A percentile compares a stretch with the other conserved stretches of the same genome.
phyloP scores from a whole-genome alignment of 345 rosid species.

The Gossypium thurberi region DNA sequence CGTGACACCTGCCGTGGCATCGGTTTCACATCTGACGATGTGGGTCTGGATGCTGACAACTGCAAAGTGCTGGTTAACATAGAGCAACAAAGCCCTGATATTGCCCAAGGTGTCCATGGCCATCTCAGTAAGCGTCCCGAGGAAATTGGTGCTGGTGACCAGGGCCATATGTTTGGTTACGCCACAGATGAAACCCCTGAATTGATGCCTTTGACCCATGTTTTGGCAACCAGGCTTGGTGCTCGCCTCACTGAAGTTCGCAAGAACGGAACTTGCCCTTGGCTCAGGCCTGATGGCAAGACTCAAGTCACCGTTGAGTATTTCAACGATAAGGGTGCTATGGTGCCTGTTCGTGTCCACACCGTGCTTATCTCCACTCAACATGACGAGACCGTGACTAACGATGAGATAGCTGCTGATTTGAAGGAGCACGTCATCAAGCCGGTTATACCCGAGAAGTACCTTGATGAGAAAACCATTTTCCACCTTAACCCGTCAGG shows the following conservation, averaged over 20 bases:
- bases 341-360: slow-evolving; percentile 47
- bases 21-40: slow-evolving; percentile 52
- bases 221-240: slow-evolving; percentile 66
- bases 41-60: slow-evolving; percentile 62
- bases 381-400: slow-evolving; percentile 52
- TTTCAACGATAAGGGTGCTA: slow-evolving; percentile 47
- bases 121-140: slow-evolving; percentile 60
- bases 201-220: slow-evolving; percentile 67
- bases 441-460: slow-evolving; percentile 64
- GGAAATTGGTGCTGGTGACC: slow-evolving; percentile 73
- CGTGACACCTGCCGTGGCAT: slow-evolving; percentile 62
- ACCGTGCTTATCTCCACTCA: slow-evolving; percentile 55
- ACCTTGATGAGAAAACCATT: slow-evolving; percentile 74
- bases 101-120: slow-evolving; percentile 70
- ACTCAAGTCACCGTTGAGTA: slow-evolving; percentile 58
- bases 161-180: slow-evolving; percentile 73
- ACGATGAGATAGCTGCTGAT: slow-evolving; percentile 51
- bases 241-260: slow-evolving; percentile 72
- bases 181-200: slow-evolving; percentile 75
- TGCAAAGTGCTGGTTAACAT: slow-evolving; percentile 65
- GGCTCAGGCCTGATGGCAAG: slow-evolving; percentile 60
- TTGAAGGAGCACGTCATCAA: slow-evolving; percentile 64
- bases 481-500: slow-evolving; percentile 86
- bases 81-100: slow-evolving; percentile 71
- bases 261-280: slow-evolving; percentile 42